phyloP scores from a whole-genome alignment of 305 asterid species.

The Fraxinus platypoda region DNA sequence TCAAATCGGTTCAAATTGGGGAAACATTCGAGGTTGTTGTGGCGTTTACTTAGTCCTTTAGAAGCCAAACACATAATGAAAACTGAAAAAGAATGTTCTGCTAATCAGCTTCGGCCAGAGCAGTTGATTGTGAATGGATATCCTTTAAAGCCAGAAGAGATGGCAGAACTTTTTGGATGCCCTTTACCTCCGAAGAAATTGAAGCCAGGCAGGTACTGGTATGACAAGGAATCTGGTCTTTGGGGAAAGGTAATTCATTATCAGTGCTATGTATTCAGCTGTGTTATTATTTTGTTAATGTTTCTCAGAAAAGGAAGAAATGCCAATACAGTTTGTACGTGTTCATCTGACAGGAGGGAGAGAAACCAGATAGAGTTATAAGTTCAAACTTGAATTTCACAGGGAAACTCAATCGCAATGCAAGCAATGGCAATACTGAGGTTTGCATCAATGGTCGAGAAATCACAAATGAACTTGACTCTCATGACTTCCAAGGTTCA shows the following conservation, averaged over 20 bases:
- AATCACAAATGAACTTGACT: conserved; percentile 89
- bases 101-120: conserved; percentile 96
- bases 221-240: conserved; percentile 89
- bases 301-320: conserved; percentile 6
- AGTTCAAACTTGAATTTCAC: conserved; percentile 88
- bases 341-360: conserved; percentile 66
- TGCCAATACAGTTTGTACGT: conserved; percentile 24
- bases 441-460: conserved; percentile 95
- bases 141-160: conserved; percentile 83
- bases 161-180: conserved; percentile 87
- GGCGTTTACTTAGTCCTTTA: conserved; percentile 78
- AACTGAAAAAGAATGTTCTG: conserved; percentile 85
- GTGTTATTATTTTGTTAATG: background rate
- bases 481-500: too few species aligned
- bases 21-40: conserved; percentile 66
- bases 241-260: conserved; percentile 80
- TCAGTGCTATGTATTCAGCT: background rate
- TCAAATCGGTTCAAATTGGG: conserved; percentile 71
- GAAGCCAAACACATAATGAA: conserved; percentile 92
- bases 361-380: conserved; percentile 82
- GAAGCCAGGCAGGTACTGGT: conserved; percentile 93
- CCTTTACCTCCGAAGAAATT: conserved; percentile 75
- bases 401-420: conserved; percentile 85
- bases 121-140: conserved; percentile 81
- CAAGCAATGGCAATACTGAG: conserved; percentile 93